Evolutionary conservation across 2,329 filamentous ascomycete species (phyloP).

Genomic region (Aspergillus sp.): DNA sequence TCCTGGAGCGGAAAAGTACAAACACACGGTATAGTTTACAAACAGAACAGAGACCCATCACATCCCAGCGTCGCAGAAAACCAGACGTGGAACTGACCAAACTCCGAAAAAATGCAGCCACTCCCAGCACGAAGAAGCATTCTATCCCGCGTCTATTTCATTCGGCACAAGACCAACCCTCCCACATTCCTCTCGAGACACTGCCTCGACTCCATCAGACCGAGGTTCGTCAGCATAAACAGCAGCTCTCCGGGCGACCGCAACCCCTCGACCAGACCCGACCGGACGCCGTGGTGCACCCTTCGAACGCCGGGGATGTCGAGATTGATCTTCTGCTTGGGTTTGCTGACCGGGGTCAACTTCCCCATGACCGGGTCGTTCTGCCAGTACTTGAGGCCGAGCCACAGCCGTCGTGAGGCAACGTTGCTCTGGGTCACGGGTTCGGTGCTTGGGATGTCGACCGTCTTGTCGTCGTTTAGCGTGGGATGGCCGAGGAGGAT

Average conservation of each 20-base stretch:
- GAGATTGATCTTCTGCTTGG: conserved; percentile 62
- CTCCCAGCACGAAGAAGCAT: conserved; percentile 9
- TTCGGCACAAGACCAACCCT: conserved; percentile 68
- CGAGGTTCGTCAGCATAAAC: conserved; percentile 67
- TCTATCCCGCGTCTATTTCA: conserved; percentile 24
- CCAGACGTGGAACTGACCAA: conserved; percentile 27
- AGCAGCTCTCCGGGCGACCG: conserved; percentile 70
- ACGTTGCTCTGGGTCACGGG: conserved; percentile 61
- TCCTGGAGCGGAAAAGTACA: conserved; percentile 5
- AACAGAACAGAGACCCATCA: conserved; percentile 22
- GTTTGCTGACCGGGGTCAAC: conserved; percentile 60
- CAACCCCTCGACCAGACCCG: conserved; percentile 60
- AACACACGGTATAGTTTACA: conserved; percentile 28
- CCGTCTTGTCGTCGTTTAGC: conserved; percentile 27
- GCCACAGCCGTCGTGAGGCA: conserved; percentile 67
- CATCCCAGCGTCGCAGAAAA: conserved; percentile 22
- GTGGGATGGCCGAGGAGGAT: conserved; percentile 45
- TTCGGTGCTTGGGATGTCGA: conserved; percentile 29
- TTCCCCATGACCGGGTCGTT: conserved; percentile 66
- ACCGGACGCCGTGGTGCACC: conserved; percentile 59
- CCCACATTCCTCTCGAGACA: conserved; percentile 71
- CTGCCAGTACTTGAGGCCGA: conserved; percentile 84
- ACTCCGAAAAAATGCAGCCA: conserved; percentile 31
- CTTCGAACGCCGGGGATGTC: conserved; percentile 52
- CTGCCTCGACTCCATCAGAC: conserved; percentile 72